Conservation (phyloP, 2,329 filamentous ascomycete genomes). For the Cryphonectria japonica region DNA sequence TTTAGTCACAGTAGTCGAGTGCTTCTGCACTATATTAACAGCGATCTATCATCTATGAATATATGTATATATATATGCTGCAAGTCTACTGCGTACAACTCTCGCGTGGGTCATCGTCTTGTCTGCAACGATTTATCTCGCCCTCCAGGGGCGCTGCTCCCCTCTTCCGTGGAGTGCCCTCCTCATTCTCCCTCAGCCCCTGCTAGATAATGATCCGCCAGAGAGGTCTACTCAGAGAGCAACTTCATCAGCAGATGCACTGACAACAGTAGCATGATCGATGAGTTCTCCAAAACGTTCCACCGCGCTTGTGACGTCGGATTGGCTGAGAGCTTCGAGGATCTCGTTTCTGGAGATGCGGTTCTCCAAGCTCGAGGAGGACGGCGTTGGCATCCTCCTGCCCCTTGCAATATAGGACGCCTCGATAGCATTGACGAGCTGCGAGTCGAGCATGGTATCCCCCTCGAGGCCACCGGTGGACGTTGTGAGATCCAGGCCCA, state of each 20-base stretch:
- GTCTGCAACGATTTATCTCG: not conserved
- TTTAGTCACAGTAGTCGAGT: not conserved
- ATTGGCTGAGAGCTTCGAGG: not conserved
- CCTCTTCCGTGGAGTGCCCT: not conserved
- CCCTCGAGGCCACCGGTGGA: conserved; percentile 12
- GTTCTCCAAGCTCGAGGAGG: not conserved
- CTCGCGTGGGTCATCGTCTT: not conserved
- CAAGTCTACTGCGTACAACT: not conserved
- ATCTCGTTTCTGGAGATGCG: not conserved
- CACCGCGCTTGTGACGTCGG: conserved; percentile 8
- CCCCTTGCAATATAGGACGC: conserved; percentile 10
- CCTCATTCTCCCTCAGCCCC: not conserved
- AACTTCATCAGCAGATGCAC: not conserved
- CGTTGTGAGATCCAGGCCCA: conserved; percentile 13
- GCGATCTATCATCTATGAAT: not conserved
- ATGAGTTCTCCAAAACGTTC: not conserved
- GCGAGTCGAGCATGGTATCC: conserved; percentile 23
- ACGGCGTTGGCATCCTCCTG: not conserved
- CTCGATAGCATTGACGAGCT: conserved; percentile 21
- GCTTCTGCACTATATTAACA: not conserved
- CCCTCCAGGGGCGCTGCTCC: not conserved
- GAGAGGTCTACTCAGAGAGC: too few species aligned
- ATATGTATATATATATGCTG: not conserved
- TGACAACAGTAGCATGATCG: not conserved
- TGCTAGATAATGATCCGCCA: not conserved